Evolutionary conservation across 192 early-diverging fungal species (phyloP).

Genomic region (Podila minutissima): DNA sequence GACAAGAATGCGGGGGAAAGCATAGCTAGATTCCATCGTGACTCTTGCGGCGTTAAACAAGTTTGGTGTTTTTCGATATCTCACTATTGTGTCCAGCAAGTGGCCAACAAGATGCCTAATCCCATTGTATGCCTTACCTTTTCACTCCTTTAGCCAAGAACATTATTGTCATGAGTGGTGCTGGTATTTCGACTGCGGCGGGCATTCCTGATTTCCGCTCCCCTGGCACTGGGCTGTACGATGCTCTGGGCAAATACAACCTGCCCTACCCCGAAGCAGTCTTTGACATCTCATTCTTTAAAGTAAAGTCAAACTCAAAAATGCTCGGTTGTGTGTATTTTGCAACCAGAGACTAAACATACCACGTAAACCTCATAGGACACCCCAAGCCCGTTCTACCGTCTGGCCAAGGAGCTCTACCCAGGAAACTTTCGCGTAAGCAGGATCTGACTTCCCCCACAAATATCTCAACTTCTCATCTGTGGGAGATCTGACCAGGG

Average conservation of each 20-base stretch:
- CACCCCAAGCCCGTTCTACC: conserved; percentile 89
- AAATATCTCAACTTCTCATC: too few species aligned
- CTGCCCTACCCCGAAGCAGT: conserved; percentile 96
- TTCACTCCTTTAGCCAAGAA: conserved; percentile 53
- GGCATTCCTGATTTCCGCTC: conserved; percentile 96
- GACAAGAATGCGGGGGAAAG: not conserved
- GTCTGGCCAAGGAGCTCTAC: conserved; percentile 90
- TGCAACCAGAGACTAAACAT: not conserved
- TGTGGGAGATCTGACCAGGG: too few species aligned
- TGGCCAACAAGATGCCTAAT: too few species aligned
- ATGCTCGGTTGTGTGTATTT: not conserved
- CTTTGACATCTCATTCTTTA: conserved; percentile 94
- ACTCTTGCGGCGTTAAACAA: too few species aligned
- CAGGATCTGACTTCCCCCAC: not conserved
- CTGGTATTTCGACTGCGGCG: conserved; percentile 85
- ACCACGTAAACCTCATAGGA: conserved; percentile 34
- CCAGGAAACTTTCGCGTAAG: conserved; percentile 75
- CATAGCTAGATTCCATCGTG: too few species aligned
- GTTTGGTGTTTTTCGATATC: too few species aligned
- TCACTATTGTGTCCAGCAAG: too few species aligned
- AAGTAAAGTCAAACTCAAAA: conserved; percentile 21
- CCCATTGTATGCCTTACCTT: too few species aligned
- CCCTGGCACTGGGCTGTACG: conserved; percentile 91
- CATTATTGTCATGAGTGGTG: conserved; percentile 93
- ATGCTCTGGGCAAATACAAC: conserved; percentile 88